phyloP scores from a whole-genome alignment of 306 rosid species.

The Medicago arabica region DNA sequence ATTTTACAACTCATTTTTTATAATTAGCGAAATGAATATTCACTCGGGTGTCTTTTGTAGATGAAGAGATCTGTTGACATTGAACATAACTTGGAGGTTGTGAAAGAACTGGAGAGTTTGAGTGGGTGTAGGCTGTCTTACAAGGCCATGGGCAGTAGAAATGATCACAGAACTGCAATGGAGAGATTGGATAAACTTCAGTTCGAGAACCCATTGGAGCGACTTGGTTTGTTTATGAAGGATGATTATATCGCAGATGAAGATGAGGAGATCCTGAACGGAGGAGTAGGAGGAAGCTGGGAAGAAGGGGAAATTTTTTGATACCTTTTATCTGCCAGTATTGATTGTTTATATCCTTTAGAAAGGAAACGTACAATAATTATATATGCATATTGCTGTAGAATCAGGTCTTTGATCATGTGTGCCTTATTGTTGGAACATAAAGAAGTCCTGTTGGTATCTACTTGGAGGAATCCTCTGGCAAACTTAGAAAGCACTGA shows the following conservation, averaged over 20 bases:
- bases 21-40: not conserved
- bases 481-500: not conserved
- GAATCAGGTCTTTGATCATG: slow-evolving; percentile 22
- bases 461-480: not conserved
- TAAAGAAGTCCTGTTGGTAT: slow-evolving; percentile 4
- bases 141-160: slow-evolving; percentile 37
- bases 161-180: slow-evolving; percentile 40
- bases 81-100: slow-evolving; percentile 63
- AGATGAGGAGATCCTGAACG: slow-evolving; percentile 58
- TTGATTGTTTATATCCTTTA: slow-evolving; percentile 41
- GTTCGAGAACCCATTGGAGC: slow-evolving; percentile 65
- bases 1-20: not conserved
- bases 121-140: slow-evolving; percentile 56
- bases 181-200: slow-evolving; percentile 43
- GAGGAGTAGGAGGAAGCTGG: slow-evolving; percentile 19
- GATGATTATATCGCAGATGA: slow-evolving; percentile 60
- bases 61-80: slow-evolving; percentile 72
- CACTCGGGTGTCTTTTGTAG: slow-evolving; percentile 43
- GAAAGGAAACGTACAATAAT: slow-evolving; percentile 31
- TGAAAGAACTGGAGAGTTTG: slow-evolving; percentile 69
- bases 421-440: not conserved
- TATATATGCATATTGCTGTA: slow-evolving; percentile 49
- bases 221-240: slow-evolving; percentile 78
- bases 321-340: slow-evolving; percentile 38
- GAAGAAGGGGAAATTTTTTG: slow-evolving; percentile 76